Evolutionary conservation across 495 filamentous ascomycete species (phyloP).

Genomic region (Trichoderma reesei): DNA sequence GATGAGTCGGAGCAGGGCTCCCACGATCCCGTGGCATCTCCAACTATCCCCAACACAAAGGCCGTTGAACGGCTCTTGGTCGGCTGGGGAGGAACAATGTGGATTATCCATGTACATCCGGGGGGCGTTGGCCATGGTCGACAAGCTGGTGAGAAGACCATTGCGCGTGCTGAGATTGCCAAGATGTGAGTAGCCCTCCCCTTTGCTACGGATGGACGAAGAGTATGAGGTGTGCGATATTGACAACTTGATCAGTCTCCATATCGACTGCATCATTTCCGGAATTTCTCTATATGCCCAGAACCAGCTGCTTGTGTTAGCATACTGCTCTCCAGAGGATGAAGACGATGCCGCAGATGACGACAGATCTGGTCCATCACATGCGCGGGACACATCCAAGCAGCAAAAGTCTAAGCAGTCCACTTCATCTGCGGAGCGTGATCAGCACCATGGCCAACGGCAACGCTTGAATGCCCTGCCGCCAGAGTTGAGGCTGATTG

Average conservation of each 20-base stretch:
- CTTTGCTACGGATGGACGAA: not conserved
- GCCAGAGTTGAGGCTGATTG: constrained; percentile 84
- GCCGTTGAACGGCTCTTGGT: constrained; percentile 71
- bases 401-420: constrained; percentile 30
- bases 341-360: constrained; percentile 38
- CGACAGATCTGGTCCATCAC: not conserved
- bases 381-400: constrained; percentile 13
- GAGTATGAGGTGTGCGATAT: constrained; percentile 5
- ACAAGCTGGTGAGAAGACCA: constrained; percentile 57
- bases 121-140: constrained; percentile 59
- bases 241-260: constrained; percentile 51
- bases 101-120: constrained; percentile 86
- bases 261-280: constrained; percentile 93
- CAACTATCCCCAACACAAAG: constrained; percentile 36
- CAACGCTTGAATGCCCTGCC: constrained; percentile 65
- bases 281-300: constrained; percentile 95
- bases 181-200: constrained; percentile 59
- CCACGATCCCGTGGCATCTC: constrained; percentile 23
- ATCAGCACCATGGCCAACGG: constrained; percentile 48
- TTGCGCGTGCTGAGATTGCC: constrained; percentile 76
- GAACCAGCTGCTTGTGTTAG: constrained; percentile 78
- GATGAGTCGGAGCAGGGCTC: constrained; percentile 37
- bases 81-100: constrained; percentile 92
- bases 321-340: constrained; percentile 68
- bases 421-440: constrained; percentile 35